These are phyloP conservation scores for Glycyrrhiza uralensis DNA, from an alignment of 306 rosid species.

Conservation along the genomic window DNA sequence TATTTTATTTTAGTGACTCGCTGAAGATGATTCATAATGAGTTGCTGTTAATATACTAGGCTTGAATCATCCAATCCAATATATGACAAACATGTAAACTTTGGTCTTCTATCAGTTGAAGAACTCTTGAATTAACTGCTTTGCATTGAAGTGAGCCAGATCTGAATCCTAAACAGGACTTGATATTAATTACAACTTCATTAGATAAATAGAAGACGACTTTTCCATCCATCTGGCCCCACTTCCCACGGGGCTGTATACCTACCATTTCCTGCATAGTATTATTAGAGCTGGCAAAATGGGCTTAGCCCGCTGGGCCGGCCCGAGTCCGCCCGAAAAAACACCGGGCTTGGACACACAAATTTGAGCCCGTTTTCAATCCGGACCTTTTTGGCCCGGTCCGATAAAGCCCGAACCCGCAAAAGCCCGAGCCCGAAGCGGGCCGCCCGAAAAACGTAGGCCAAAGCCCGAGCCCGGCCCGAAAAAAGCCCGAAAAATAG, in stretches of 20 bases:
- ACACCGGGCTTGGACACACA: too few species aligned
- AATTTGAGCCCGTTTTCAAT: too few species aligned
- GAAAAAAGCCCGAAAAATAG: too few species aligned
- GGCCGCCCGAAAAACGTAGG: too few species aligned
- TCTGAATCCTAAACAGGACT: neutral
- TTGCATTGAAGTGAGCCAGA: neutral
- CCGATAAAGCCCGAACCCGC: too few species aligned
- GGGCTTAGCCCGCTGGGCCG: too few species aligned
- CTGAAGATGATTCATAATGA: neutral
- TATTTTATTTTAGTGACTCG: neutral
- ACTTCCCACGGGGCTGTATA: neutral
- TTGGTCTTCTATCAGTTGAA: neutral
- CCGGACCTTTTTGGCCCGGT: too few species aligned
- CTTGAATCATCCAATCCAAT: neutral
- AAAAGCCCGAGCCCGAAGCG: too few species aligned
- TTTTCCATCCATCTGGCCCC: neutral
- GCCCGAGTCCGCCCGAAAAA: too few species aligned
- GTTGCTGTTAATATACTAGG: neutral
- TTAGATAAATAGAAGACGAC: neutral
- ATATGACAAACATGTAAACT: neutral
- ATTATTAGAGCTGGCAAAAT: too few species aligned
- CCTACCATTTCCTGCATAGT: neutral
- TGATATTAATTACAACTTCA: neutral
- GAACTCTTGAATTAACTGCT: conserved; percentile 1
- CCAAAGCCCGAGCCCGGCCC: too few species aligned